Base-by-base conservation (phyloP, 805 yeast genomes). In the Kodamaea laetipori region DNA sequence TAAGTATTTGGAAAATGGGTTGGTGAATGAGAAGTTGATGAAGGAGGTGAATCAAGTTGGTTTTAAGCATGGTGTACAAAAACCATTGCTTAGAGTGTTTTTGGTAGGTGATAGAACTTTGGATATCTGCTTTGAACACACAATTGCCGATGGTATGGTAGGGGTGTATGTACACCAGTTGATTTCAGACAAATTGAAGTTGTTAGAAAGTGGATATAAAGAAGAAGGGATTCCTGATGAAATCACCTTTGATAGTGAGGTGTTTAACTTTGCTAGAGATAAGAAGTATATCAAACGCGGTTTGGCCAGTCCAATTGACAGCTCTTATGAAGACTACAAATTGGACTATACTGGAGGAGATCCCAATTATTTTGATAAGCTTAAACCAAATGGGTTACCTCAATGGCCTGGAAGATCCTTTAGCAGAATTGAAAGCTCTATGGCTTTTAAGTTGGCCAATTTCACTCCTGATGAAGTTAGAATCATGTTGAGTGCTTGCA, bases 131-230 rank as follows among this genome's bases (percentile, higher is more conserved):
- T 59, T 65, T 17, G 75, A 69, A 39, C 75, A 69, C 48, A 61
- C 72, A 4, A 55, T 67, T 10, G 61, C 61, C n/a, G 74, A 69
- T 46, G 74, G 74, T 1, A 51, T 67, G 5, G 69, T 60, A 7
- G 73, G 64, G 0, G 53, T 51, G 23, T 51, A 52, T 36, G 63
- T 69, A 50, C 73, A 68, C 40, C 69, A 69, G 47, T 53, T 60
- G 4, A 56, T 68, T 16, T 48, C 67, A 28, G 58, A 61, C 12
- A 59, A 57, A 34, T 46, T 66, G 39, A 58, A 58, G n/a, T 3
- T 52, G 18, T 26, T 30, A 17, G 19, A 30, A 13, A 4, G 11
- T 13, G 34, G 18, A 15, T 30, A 30, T 15, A 7, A 11, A 16
- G 33, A 34, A 16, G 34, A 13, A 7, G 10, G 19, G 13, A 10